Base-by-base conservation (phyloP, 495 filamentous ascomycete species). In the Penicillium simplicissimum region DNA sequence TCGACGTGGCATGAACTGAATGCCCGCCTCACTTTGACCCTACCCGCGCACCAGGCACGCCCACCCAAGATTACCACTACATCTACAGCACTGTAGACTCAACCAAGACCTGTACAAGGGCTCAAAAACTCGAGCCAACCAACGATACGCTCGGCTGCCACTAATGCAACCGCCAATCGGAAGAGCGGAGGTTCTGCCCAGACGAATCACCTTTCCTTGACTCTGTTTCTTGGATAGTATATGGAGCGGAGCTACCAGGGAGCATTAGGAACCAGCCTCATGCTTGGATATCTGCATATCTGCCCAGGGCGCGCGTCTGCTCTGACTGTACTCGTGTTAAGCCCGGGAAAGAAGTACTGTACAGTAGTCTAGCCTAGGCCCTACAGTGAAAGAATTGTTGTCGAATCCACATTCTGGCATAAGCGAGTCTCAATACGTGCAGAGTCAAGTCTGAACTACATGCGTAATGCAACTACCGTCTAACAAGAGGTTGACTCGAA, bases 21-120 rank as follows among this genome's bases (percentile, higher is more conserved):
- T 25, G 49, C 38, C 43, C 55, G 60, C 60, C 60, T 62, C 60
- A 62, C 60, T 62, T 62, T 62, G 45, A 43, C 45, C 45, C 13
- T 15, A 21, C 28, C 40, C 52, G 31, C n/a, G 52, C 52, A 55
- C 52, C 15, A 53, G 23, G 31, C 13, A n/a, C 23, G n/a, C 23
- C 28, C 23, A 15, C 55, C 23, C n/a, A 14, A 47, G 7, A 28
- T 7, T 23, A 15, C 38, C n/a, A n/a, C 38, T 42, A 5, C 28
- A 6, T 31, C 28, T 31, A 25, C 28, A 31, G 6, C 28, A 6
- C 28, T 6, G 28, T 31, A 31, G 28, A 31, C 28, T 31, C 28
- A 17, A 13, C 42, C 21, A 23, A 47, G 25, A 25, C 15, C 42
- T 47, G 19, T 13, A 21, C 3, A 8, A 8, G 43, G 11, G 11